These are phyloP conservation scores for Colletotrichum abscissum DNA, from an alignment of 2,329 filamentous ascomycete species.

Conservation along the genomic window DNA sequence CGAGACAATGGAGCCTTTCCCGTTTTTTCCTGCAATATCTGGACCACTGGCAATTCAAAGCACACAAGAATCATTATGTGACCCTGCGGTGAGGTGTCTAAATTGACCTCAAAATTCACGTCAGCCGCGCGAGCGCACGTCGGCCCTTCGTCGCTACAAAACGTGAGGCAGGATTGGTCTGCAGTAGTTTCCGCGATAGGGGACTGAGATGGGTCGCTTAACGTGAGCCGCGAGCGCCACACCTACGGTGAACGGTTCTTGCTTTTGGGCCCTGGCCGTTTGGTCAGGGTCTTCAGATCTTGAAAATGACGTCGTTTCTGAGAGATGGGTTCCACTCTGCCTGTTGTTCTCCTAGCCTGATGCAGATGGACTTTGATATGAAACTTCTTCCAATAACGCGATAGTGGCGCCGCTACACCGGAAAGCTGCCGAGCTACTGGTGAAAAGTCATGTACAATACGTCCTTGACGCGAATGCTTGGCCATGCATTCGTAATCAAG, in stretches of 20 bases:
- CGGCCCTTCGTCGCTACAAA: slow-evolving; percentile 1
- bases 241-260: neutral
- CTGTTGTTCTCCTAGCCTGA: neutral
- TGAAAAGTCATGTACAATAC: too few species aligned
- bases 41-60: slow-evolving; percentile 6
- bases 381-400: neutral
- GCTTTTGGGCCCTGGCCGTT: neutral
- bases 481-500: neutral
- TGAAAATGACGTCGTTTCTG: neutral
- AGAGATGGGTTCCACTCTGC: neutral
- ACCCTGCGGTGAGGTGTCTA: slow-evolving; percentile 22
- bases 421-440: neutral
- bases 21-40: neutral
- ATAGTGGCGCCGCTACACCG: neutral
- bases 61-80: slow-evolving; percentile 26
- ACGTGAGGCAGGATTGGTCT: neutral
- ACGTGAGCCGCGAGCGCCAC: neutral
- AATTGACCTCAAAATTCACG: slow-evolving; percentile 7
- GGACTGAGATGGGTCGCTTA: neutral
- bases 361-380: neutral
- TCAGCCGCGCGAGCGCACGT: neutral
- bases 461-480: neutral
- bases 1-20: neutral
- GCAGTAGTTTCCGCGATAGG: neutral
- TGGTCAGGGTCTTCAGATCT: neutral